Conservation (phyloP, 2,329 filamentous ascomycete genomes). For the Diaporthe destruens region DNA sequence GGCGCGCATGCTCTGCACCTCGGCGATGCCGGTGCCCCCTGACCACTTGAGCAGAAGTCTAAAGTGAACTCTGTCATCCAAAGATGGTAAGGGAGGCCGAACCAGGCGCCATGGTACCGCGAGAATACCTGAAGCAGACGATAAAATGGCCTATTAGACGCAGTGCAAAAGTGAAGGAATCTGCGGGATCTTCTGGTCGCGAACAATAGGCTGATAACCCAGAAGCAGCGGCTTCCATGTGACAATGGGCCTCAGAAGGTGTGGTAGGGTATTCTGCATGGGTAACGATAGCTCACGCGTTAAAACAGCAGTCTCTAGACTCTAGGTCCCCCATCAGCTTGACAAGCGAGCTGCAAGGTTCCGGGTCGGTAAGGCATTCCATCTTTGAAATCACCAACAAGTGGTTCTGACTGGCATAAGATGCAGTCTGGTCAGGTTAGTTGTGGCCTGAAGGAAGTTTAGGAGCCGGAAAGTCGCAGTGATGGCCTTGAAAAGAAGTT, state of each 20-base stretch:
- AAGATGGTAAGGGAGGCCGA: not conserved
- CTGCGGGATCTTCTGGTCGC: not conserved
- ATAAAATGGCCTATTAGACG: slow-evolving; percentile 2
- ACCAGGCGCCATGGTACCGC: not conserved
- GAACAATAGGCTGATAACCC: not conserved
- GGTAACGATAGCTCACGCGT: too few species aligned
- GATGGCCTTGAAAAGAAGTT: too few species aligned
- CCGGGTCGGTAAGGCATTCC: too few species aligned
- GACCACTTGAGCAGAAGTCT: slow-evolving; percentile 9
- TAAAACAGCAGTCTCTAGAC: too few species aligned
- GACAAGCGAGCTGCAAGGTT: too few species aligned
- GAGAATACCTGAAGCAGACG: not conserved
- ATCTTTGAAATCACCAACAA: too few species aligned
- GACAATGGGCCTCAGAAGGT: not conserved
- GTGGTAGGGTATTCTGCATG: not conserved
- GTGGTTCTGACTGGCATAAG: too few species aligned
- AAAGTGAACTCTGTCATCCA: not conserved
- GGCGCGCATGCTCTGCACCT: slow-evolving; percentile 20
- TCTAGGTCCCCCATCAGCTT: too few species aligned
- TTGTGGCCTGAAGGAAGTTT: too few species aligned
- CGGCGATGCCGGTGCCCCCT: not conserved
- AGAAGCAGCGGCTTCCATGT: not conserved
- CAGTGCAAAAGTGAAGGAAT: not conserved
- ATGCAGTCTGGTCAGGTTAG: too few species aligned
- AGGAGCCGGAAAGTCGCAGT: too few species aligned